phyloP scores from a whole-genome alignment of 331 rosid species.

The Quercus phellos region DNA sequence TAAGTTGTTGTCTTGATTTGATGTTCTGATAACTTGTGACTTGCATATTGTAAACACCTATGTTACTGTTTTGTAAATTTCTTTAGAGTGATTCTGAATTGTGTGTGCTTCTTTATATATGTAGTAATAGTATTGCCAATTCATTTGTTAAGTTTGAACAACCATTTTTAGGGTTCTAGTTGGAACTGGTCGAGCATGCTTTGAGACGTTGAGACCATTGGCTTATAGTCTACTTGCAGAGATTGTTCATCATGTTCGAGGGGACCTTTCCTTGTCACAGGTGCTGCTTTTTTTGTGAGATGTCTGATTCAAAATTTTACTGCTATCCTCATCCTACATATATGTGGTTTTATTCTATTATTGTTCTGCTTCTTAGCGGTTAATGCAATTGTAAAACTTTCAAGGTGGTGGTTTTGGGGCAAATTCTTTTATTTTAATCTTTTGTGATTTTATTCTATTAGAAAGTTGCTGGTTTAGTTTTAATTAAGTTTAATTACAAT shows the following conservation, averaged over 20 bases:
- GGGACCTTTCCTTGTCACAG: constrained; percentile 83
- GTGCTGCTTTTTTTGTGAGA: constrained; percentile 29
- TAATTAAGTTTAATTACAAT: too few species aligned
- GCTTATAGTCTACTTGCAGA: constrained; percentile 97
- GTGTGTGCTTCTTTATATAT: not conserved
- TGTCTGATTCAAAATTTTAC: not conserved
- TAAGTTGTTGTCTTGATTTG: not conserved
- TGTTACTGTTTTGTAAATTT: not conserved
- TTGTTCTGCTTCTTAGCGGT: not conserved
- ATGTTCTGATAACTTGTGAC: not conserved
- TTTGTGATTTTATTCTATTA: too few species aligned
- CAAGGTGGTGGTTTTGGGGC: not conserved
- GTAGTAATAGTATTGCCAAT: not conserved
- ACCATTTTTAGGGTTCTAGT: constrained; percentile 67
- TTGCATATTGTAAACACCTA: not conserved
- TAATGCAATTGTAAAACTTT: not conserved
- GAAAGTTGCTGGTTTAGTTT: too few species aligned
- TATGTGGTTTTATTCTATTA: constrained; percentile 4
- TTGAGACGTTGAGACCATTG: constrained; percentile 91
- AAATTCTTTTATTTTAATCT: too few species aligned
- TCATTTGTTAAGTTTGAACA: not conserved
- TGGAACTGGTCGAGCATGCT: constrained; percentile 97
- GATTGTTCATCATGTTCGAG: constrained; percentile 99
- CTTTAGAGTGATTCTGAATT: not conserved
- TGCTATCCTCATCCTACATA: constrained; percentile 3